A percentile compares a stretch with the other conserved stretches of the same genome.
Conservation (phyloP, 2,329 filamentous ascomycete species). For the Xylariaceae sp. region DNA sequence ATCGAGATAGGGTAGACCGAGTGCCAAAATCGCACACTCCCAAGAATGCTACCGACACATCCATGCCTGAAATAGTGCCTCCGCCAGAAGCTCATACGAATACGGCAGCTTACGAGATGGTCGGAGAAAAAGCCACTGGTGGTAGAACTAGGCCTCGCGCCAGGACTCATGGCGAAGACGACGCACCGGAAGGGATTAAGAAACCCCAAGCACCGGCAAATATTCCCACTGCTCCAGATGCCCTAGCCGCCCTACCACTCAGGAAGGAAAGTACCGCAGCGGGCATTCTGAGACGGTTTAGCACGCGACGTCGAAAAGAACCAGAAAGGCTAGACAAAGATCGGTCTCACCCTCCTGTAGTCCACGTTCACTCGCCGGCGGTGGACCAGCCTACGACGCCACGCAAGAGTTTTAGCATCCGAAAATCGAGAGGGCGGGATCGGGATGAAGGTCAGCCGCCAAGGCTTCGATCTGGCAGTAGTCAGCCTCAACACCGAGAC, state of each 20-base stretch:
- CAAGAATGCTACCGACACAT: constrained; percentile 40
- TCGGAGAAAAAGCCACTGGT: constrained; percentile 80
- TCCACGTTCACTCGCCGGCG: constrained; percentile 73
- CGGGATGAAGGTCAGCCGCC: constrained; percentile 44
- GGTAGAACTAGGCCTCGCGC: constrained; percentile 78
- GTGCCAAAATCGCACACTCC: constrained; percentile 29
- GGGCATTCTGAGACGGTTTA: constrained; percentile 81
- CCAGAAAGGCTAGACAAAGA: constrained; percentile 57
- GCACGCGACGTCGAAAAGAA: constrained; percentile 73
- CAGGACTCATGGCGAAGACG: constrained; percentile 91
- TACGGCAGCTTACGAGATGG: constrained; percentile 74
- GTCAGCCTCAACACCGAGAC: constrained; percentile 69
- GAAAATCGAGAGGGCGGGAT: constrained; percentile 47
- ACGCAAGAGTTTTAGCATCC: constrained; percentile 85
- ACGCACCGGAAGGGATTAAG: constrained; percentile 68
- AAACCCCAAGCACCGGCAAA: constrained; percentile 51
- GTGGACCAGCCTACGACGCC: constrained; percentile 61
- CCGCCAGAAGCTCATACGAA: constrained; percentile 90
- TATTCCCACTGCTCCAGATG: constrained; percentile 45
- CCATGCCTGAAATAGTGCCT: constrained; percentile 67
- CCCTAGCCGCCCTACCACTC: constrained; percentile 53
- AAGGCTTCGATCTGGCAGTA: constrained; percentile 51
- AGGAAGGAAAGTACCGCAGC: constrained; percentile 86
- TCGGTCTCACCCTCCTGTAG: constrained; percentile 62
- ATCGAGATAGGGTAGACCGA: constrained; percentile 57